phyloP scores from a whole-genome alignment of 139 green algal genomes.

The Bryopsis sp. region DNA sequence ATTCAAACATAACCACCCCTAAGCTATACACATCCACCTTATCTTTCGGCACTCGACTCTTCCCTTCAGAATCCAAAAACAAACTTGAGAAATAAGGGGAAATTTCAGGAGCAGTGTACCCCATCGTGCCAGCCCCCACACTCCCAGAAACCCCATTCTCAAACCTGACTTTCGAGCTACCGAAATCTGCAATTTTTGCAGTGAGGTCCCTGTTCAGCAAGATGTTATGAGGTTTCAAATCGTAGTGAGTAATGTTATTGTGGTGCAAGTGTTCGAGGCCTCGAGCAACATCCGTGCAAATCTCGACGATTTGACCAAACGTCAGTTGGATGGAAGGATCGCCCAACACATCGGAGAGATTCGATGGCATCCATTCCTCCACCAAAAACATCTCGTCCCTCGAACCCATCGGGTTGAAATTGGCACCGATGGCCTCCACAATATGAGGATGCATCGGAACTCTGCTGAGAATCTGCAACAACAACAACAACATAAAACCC shows the following conservation, averaged over 20 bases:
- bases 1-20: constrained; percentile 16
- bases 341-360: not conserved
- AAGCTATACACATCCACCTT: constrained; percentile 20
- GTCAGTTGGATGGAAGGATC: no score
- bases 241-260: constrained; percentile 19
- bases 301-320: no score
- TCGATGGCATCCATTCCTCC: constrained; percentile 15
- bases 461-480: constrained; percentile 2
- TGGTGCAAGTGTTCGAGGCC: constrained; percentile 46
- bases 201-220: constrained; percentile 6
- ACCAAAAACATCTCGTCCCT: constrained; percentile 3
- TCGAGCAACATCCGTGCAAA: constrained; percentile 32
- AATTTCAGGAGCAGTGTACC: constrained; percentile 19
- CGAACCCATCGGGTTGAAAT: not conserved
- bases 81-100: no score
- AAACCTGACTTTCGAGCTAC: not conserved
- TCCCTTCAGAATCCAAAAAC: not conserved
- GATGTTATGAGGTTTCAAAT: constrained; percentile 18
- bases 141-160: not conserved
- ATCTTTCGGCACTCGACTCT: not conserved
- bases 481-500: no score
- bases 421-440: constrained; percentile 6
- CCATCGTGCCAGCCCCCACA: not conserved
- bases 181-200: constrained; percentile 19
- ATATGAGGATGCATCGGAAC: constrained; percentile 14